Conservation (phyloP, 1,284 basidiomycete genomes). For the Meripilus lineatus region DNA sequence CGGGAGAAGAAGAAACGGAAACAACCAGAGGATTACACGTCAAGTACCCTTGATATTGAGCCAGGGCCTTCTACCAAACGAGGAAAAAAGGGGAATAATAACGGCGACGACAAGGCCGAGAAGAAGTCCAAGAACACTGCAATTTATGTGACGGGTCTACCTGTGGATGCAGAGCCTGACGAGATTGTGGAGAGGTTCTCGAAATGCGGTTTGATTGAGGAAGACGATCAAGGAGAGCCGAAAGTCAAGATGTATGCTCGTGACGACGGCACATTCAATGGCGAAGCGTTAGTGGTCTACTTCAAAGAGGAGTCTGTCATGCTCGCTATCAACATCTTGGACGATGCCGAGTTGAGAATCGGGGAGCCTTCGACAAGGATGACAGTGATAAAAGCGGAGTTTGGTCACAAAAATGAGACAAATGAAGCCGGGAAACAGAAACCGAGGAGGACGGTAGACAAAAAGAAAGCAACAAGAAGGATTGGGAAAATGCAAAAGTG, state of each 20-base stretch:
- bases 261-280: conserved; percentile 88
- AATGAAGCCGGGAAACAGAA: conserved; percentile 41
- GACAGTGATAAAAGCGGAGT: conserved; percentile 83
- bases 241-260: conserved; percentile 93
- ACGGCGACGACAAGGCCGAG: conserved; percentile 34
- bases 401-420: conserved; percentile 55
- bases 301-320: conserved; percentile 95
- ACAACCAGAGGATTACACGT: conserved; percentile 71
- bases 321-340: conserved; percentile 82
- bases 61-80: conserved; percentile 59
- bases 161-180: conserved; percentile 68
- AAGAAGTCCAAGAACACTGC: conserved; percentile 86
- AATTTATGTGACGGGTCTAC: conserved; percentile 87
- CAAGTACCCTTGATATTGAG: conserved; percentile 41
- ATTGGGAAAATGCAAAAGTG: conserved; percentile 91
- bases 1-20: conserved; percentile 82
- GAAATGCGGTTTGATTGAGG: conserved; percentile 89
- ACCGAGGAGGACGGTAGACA: conserved; percentile 70
- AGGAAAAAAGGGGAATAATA: conserved; percentile 47
- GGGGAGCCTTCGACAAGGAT: conserved; percentile 75
- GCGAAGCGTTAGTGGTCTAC: conserved; percentile 94
- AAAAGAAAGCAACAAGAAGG: conserved; percentile 74
- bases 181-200: conserved; percentile 83
- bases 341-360: conserved; percentile 89
- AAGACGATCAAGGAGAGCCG: conserved; percentile 83